Conservation (phyloP, 345 rosid species). For the Moringa oleifera region DNA sequence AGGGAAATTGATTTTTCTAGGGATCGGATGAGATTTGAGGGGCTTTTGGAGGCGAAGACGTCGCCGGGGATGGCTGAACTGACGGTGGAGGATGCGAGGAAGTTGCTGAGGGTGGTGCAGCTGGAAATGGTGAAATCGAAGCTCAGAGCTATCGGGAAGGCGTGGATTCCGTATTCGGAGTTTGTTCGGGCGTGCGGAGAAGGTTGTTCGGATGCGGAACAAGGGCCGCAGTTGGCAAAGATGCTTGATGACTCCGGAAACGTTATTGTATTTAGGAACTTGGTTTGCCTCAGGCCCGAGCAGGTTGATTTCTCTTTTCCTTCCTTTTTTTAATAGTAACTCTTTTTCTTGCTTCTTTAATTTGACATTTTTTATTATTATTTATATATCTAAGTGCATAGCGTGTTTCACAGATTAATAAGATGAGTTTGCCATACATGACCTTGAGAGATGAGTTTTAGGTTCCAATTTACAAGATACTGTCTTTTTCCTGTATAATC, state of each 20-base stretch:
- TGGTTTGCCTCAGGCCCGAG: conserved; percentile 65
- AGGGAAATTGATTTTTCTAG: conserved; percentile 39
- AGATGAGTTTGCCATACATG: conserved; percentile 13
- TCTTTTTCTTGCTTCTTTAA: too few species aligned
- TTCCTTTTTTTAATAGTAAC: neutral
- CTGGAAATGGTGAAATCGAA: conserved; percentile 61
- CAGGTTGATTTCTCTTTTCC: conserved; percentile 45
- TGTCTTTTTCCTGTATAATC: neutral
- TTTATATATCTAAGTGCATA: conserved; percentile 13
- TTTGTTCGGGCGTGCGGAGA: conserved; percentile 54
- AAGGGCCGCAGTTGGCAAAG: conserved; percentile 47
- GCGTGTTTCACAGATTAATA: conserved; percentile 8
- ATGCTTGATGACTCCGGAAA: conserved; percentile 74
- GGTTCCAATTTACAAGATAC: conserved; percentile 13
- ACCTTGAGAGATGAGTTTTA: conserved; percentile 14
- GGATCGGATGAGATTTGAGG: conserved; percentile 58
- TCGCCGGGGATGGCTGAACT: conserved; percentile 24
- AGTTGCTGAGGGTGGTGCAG: conserved; percentile 63
- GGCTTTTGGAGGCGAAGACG: conserved; percentile 18
- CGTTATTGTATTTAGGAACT: conserved; percentile 64
- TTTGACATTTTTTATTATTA: too few species aligned
- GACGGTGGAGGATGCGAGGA: conserved; percentile 59
- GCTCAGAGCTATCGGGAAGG: conserved; percentile 43
- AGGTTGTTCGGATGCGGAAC: conserved; percentile 45
- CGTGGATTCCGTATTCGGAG: conserved; percentile 55